Conservation (phyloP, 495 filamentous ascomycete species). For the Penicillium lagena region DNA sequence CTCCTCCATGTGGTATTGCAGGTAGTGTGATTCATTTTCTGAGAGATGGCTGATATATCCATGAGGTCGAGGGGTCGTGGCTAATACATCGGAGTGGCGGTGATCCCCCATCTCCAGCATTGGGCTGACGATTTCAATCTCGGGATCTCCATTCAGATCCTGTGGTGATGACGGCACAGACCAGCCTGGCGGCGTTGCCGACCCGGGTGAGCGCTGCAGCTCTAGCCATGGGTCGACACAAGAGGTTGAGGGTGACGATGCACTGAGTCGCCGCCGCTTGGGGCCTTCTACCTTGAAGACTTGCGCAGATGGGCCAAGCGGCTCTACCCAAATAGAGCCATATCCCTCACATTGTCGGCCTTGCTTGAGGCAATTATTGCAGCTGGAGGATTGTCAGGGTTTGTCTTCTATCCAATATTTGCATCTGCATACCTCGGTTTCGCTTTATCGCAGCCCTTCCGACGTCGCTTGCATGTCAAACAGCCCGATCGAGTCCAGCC, state of each 20-base stretch:
- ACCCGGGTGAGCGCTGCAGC: slow-evolving; percentile 4
- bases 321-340: slow-evolving; percentile 36
- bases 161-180: slow-evolving; percentile 7
- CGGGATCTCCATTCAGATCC: background rate
- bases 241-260: slow-evolving; percentile 9
- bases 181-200: slow-evolving; percentile 1
- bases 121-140: no score
- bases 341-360: slow-evolving; percentile 38
- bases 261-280: slow-evolving; percentile 22
- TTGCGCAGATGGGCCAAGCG: slow-evolving; percentile 27
- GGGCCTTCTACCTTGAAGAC: slow-evolving; percentile 21
- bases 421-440: slow-evolving; percentile 29
- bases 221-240: slow-evolving; percentile 10
- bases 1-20: slow-evolving; percentile 38
- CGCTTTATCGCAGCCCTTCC: slow-evolving; percentile 39
- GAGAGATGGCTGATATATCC: slow-evolving; percentile 25
- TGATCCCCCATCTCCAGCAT: no score
- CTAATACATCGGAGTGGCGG: background rate
- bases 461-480: slow-evolving; percentile 37
- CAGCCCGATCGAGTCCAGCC: slow-evolving; percentile 41
- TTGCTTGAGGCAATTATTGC: slow-evolving; percentile 32
- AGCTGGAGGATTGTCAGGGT: slow-evolving; percentile 11
- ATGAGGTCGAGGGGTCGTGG: slow-evolving; percentile 6
- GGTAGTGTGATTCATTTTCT: slow-evolving; percentile 31
- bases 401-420: background rate